These are phyloP conservation scores for Apodospora peruviana DNA, from an alignment of 495 filamentous ascomycete genomes.

Conservation along the genomic window DNA sequence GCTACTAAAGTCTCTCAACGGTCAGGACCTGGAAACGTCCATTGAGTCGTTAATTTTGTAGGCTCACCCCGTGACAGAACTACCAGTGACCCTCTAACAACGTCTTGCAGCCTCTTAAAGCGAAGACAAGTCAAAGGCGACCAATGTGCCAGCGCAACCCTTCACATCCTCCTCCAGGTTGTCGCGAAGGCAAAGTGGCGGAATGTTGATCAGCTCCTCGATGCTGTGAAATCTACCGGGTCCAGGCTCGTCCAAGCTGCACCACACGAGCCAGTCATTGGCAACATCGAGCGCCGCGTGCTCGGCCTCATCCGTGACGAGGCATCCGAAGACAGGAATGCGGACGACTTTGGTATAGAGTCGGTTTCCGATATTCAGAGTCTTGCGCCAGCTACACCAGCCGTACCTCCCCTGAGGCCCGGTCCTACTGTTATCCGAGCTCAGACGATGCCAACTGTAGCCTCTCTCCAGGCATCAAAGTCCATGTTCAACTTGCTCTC, in stretches of 20 bases:
- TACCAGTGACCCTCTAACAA: neutral
- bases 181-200: constrained; percentile 66
- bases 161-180: constrained; percentile 76
- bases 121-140: constrained; percentile 81
- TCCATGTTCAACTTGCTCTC: constrained; percentile 83
- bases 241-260: constrained; percentile 70
- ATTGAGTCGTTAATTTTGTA: constrained; percentile 79
- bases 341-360: constrained; percentile 48
- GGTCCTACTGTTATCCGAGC: constrained; percentile 21
- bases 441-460: constrained; percentile 42
- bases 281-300: constrained; percentile 87
- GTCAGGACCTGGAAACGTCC: constrained; percentile 66
- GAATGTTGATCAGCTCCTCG: constrained; percentile 71
- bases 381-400: constrained; percentile 37
- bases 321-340: constrained; percentile 71
- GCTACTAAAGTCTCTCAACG: constrained; percentile 70
- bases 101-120: constrained; percentile 65
- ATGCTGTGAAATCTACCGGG: constrained; percentile 70
- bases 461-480: constrained; percentile 50
- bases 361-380: constrained; percentile 26
- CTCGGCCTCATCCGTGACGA: constrained; percentile 89
- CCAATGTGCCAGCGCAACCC: constrained; percentile 85
- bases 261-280: constrained; percentile 83
- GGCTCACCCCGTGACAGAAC: constrained; percentile 15
- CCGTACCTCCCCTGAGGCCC: constrained; percentile 15